phyloP scores from a whole-genome alignment of 2,329 filamentous ascomycete genomes.

The Mycogone perniciosa region DNA sequence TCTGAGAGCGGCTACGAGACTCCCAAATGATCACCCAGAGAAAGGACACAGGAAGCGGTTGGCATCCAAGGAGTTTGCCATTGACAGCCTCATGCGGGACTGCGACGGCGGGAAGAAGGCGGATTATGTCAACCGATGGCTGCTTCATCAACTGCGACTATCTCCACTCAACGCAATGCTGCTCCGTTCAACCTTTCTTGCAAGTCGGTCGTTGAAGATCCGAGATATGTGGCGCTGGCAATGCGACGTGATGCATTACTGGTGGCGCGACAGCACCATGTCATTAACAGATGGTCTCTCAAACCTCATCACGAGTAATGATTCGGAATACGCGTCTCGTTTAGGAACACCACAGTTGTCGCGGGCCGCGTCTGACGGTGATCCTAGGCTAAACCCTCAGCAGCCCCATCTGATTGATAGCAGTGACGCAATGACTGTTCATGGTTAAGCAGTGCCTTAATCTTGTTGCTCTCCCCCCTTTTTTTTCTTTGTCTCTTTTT shows the following conservation, averaged over 20 bases:
- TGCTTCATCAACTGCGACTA: constrained; percentile 44
- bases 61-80: constrained; percentile 43
- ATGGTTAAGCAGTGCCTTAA: constrained; percentile 1
- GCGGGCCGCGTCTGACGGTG: constrained; percentile 23
- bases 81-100: constrained; percentile 36
- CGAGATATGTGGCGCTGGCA: constrained; percentile 30
- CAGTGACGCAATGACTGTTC: constrained; percentile 14
- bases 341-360: constrained; percentile 22
- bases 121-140: constrained; percentile 45
- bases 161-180: constrained; percentile 40
- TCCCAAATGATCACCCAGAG: constrained; percentile 30
- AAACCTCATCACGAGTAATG: constrained; percentile 17
- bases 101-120: constrained; percentile 31
- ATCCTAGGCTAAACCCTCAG: not conserved
- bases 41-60: constrained; percentile 31
- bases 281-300: constrained; percentile 13
- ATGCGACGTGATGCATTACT: constrained; percentile 32
- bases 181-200: constrained; percentile 31
- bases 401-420: constrained; percentile 5
- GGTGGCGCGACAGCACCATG: constrained; percentile 28
- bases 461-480: not conserved
- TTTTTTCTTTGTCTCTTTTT: not conserved
- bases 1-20: constrained; percentile 31
- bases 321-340: constrained; percentile 21
- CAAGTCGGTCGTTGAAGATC: constrained; percentile 25